phyloP scores from a whole-genome alignment of 2,329 filamentous ascomycete species.

The Dendrostoma leiphaemia region DNA sequence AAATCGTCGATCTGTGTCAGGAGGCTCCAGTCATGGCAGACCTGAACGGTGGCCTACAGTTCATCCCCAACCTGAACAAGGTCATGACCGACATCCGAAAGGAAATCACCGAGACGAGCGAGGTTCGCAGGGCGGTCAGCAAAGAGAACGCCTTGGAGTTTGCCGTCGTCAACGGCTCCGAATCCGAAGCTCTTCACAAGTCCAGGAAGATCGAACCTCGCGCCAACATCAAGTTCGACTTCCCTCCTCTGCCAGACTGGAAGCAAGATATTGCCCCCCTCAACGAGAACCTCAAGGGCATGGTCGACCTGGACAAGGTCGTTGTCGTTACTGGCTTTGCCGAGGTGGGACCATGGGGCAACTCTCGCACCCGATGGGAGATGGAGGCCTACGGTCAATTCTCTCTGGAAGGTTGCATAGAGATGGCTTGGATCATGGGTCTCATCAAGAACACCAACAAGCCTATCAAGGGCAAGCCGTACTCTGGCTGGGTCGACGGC shows the following conservation, averaged over 20 bases:
- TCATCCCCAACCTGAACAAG: slow-evolving; percentile 92
- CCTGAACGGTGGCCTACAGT: slow-evolving; percentile 95
- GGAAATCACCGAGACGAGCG: slow-evolving; percentile 91
- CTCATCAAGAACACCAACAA: slow-evolving; percentile 99
- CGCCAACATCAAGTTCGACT: slow-evolving; percentile 97
- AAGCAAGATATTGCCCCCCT: slow-evolving; percentile 85
- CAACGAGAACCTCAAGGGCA: slow-evolving; percentile 85
- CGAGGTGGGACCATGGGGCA: slow-evolving; percentile 97
- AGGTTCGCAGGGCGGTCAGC: slow-evolving; percentile 87
- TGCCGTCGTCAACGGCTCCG: slow-evolving; percentile 93
- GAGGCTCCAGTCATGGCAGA: slow-evolving; percentile 94
- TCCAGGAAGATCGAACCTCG: slow-evolving; percentile 90
- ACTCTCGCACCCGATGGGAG: slow-evolving; percentile 96
- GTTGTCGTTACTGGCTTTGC: slow-evolving; percentile 97
- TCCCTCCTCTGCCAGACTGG: slow-evolving; percentile 89
- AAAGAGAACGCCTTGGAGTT: slow-evolving; percentile 97
- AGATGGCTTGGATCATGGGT: slow-evolving; percentile 99
- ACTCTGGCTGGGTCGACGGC: slow-evolving; percentile 93
- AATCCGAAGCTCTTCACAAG: slow-evolving; percentile 89
- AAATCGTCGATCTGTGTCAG: slow-evolving; percentile 94
- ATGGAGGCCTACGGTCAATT: slow-evolving; percentile 98
- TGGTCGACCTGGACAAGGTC: slow-evolving; percentile 98
- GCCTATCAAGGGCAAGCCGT: slow-evolving; percentile 90
- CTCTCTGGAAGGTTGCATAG: slow-evolving; percentile 94
- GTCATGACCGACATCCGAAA: slow-evolving; percentile 91